A percentile compares a stretch with the other conserved stretches of the same genome.
phyloP scores from a whole-genome alignment of 2,329 filamentous ascomycete species.

The Furcasterigmium furcatum region DNA sequence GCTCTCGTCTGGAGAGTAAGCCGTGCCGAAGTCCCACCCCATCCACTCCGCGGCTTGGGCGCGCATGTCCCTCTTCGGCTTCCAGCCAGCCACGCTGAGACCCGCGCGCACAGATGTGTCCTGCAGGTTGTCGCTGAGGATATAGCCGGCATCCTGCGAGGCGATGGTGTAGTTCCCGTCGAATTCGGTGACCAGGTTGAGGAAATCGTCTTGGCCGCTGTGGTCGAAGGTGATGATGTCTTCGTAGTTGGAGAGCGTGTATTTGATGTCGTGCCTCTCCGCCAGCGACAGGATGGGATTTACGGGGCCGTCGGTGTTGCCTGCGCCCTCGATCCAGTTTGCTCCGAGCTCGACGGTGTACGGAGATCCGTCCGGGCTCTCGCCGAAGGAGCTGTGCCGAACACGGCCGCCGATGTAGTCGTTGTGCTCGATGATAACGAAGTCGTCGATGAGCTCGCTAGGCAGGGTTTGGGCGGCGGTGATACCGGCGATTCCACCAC shows the following conservation, averaged over 20 bases:
- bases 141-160: conserved; percentile 50
- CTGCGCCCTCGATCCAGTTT: conserved; percentile 47
- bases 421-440: conserved; percentile 63
- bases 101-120: conserved; percentile 59
- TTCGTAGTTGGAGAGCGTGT: conserved; percentile 54
- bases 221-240: conserved; percentile 59
- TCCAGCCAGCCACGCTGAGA: conserved; percentile 59
- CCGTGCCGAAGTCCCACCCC: conserved; percentile 55
- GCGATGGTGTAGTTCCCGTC: conserved; percentile 40
- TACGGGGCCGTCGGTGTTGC: conserved; percentile 27
- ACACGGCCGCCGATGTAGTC: conserved; percentile 61
- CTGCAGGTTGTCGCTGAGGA: conserved; percentile 57
- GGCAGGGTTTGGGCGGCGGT: conserved; percentile 61
- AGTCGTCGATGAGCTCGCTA: conserved; percentile 60
- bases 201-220: conserved; percentile 49
- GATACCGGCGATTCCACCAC: conserved; percentile 61
- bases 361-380: conserved; percentile 41
- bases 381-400: conserved; percentile 54
- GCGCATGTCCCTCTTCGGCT: conserved; percentile 51
- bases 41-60: conserved; percentile 61
- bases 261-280: conserved; percentile 55
- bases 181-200: conserved; percentile 44
- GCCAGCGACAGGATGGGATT: conserved; percentile 63
- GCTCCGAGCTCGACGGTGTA: conserved; percentile 63
- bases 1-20: conserved; percentile 52